These are phyloP conservation scores for Paecilomyces sp. DNA, from an alignment of 2,329 filamentous ascomycete genomes.

Conservation along the genomic window DNA sequence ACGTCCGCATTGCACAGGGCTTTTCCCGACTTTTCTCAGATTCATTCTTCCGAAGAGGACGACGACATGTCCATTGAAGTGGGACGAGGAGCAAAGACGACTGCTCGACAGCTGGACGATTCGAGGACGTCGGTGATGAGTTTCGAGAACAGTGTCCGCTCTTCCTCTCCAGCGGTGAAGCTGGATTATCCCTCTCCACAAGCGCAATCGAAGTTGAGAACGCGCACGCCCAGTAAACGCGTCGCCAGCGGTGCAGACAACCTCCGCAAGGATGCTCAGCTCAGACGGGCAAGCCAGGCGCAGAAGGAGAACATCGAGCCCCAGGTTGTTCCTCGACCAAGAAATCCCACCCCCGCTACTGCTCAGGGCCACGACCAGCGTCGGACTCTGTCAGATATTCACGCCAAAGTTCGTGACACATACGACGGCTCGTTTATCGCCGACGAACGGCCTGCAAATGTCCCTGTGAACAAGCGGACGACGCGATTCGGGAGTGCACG, in stretches of 20 bases:
- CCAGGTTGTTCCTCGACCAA: slow-evolving; percentile 28
- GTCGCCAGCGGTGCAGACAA: slow-evolving; percentile 22
- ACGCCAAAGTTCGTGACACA: slow-evolving; percentile 46
- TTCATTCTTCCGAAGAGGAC: slow-evolving; percentile 34
- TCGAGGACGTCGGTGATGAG: slow-evolving; percentile 45
- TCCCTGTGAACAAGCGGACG: slow-evolving; percentile 39
- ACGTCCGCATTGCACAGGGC: slow-evolving; percentile 40
- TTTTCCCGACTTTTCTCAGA: slow-evolving; percentile 43
- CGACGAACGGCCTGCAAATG: slow-evolving; percentile 42
- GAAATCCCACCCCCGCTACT: slow-evolving; percentile 5
- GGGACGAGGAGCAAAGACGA: slow-evolving; percentile 43
- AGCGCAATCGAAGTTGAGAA: slow-evolving; percentile 27
- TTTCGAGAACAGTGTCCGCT: slow-evolving; percentile 38
- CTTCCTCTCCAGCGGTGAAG: slow-evolving; percentile 32
- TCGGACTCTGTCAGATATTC: slow-evolving; percentile 49
- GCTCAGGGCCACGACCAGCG: slow-evolving; percentile 26
- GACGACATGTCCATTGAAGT: slow-evolving; percentile 51
- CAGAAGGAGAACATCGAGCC: slow-evolving; percentile 35
- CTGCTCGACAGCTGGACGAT: slow-evolving; percentile 34
- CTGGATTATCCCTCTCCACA: slow-evolving; percentile 27
- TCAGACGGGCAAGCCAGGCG: slow-evolving; percentile 31
- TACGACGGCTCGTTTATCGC: slow-evolving; percentile 46
- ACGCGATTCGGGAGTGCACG: slow-evolving; percentile 48
- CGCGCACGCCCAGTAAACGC: slow-evolving; percentile 21
- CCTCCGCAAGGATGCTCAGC: slow-evolving; percentile 34